Evolutionary conservation across 495 filamentous ascomycete species (phyloP).

Genomic region (Xylaria flabelliformis): DNA sequence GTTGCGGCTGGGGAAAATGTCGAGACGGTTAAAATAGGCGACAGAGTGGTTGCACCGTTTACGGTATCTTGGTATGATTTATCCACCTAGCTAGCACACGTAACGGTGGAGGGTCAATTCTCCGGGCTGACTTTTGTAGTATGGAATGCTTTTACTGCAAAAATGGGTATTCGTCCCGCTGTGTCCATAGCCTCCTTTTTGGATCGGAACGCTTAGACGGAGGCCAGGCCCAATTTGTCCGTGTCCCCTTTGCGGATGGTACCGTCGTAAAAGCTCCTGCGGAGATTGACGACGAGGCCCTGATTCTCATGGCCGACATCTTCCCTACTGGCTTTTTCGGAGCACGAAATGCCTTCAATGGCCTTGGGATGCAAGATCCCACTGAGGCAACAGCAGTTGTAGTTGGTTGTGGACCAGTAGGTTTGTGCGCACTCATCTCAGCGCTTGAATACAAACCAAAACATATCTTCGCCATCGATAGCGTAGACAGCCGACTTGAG

Average conservation of each 20-base stretch:
- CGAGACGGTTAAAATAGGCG: conserved; percentile 73
- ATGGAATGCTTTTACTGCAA: conserved; percentile 91
- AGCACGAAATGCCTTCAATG: conserved; percentile 79
- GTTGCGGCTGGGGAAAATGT: conserved; percentile 71
- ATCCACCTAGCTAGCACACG: not conserved
- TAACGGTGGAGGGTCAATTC: conserved; percentile 10
- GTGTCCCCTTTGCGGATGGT: conserved; percentile 83
- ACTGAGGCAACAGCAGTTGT: conserved; percentile 76
- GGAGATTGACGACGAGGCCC: conserved; percentile 74
- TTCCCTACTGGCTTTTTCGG: conserved; percentile 90
- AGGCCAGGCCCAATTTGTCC: conserved; percentile 89
- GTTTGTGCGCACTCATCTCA: conserved; percentile 85
- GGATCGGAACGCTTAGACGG: conserved; percentile 79
- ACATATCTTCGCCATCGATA: conserved; percentile 85
- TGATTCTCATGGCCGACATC: conserved; percentile 92
- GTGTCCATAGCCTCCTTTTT: conserved; percentile 75
- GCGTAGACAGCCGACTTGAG: conserved; percentile 76
- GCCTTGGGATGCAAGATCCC: conserved; percentile 66
- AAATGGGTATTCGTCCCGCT: conserved; percentile 81
- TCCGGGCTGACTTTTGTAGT: conserved; percentile 49
- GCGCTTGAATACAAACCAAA: conserved; percentile 81
- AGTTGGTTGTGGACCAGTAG: conserved; percentile 89
- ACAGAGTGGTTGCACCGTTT: conserved; percentile 82
- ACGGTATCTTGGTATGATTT: conserved; percentile 80
- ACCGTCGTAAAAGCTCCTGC: conserved; percentile 79